phyloP scores from a whole-genome alignment of 257 asterid species.

The Plantago major region DNA sequence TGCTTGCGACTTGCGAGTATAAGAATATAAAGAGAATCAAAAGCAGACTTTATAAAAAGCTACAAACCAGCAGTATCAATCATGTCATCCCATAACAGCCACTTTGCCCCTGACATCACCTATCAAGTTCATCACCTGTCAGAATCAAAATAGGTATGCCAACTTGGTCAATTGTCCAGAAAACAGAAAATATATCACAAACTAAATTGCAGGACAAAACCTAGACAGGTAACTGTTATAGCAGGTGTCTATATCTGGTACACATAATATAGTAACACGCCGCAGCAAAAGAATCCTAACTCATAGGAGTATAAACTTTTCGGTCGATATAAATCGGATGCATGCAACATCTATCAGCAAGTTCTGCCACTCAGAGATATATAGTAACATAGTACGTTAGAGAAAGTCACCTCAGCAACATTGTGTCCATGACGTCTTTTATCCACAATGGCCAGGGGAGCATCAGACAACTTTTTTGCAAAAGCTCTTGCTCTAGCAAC shows the following conservation, averaged over 20 bases:
- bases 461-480: conserved; percentile 81
- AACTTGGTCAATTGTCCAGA: conserved; percentile 6
- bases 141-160: conserved; percentile 16
- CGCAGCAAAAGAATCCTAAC: conserved; percentile 8
- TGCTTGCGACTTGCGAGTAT: too few relatives aligned
- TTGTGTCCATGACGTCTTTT: conserved; percentile 83
- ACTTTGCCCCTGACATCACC: conserved; percentile 89
- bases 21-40: background rate
- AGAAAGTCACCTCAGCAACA: conserved; percentile 57
- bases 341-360: conserved; percentile 10
- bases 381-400: conserved; percentile 2
- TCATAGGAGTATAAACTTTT: conserved; percentile 8
- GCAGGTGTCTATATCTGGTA: conserved; percentile 11
- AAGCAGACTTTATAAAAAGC: conserved; percentile 32
- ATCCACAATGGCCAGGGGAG: conserved; percentile 81
- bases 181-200: conserved; percentile 1
- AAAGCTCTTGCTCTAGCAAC: conserved; percentile 87
- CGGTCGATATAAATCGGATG: conserved; percentile 8
- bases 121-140: conserved; percentile 89
- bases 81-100: conserved; percentile 96
- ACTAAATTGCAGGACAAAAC: conserved; percentile 1
- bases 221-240: background rate
- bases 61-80: conserved; percentile 85
- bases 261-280: background rate
- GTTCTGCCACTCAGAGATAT: conserved; percentile 10